These are phyloP conservation scores for Cladosporium cucumerinum DNA, from an alignment of 2,329 filamentous ascomycete species.

Conservation along the genomic window DNA sequence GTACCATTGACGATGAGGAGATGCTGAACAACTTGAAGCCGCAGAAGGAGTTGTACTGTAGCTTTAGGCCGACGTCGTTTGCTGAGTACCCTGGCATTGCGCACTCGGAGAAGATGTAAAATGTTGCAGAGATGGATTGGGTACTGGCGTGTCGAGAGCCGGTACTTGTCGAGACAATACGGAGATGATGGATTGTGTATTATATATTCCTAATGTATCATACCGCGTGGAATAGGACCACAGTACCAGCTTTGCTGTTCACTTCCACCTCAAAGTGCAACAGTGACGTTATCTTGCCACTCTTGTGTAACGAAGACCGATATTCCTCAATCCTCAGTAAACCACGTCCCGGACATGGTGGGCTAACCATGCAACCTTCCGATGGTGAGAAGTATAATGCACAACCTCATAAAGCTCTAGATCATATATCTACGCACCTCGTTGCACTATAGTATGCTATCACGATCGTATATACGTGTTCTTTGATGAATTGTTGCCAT, in stretches of 20 bases:
- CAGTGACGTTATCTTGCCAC: no score
- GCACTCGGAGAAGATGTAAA: neutral
- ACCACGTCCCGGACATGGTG: no score
- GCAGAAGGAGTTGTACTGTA: neutral
- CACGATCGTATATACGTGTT: no score
- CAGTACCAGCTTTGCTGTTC: neutral
- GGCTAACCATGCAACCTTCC: no score
- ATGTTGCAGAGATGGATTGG: neutral
- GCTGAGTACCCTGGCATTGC: neutral
- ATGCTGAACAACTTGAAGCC: constrained; percentile 19
- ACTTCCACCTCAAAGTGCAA: no score
- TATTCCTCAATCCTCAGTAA: no score
- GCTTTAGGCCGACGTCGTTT: neutral
- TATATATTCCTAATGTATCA: neutral
- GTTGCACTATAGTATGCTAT: no score
- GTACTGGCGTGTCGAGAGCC: neutral
- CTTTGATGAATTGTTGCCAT: no score
- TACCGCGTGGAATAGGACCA: neutral
- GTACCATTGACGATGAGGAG: constrained; percentile 31
- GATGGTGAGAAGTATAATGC: no score
- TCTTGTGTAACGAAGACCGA: no score
- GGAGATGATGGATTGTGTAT: neutral
- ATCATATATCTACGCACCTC: no score
- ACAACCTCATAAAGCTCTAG: no score
- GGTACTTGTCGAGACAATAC: neutral